A percentile compares a stretch with the other conserved stretches of the same genome.
phyloP scores from a whole-genome alignment of 2,329 filamentous ascomycete genomes.

The Sporothrix brunneoviolacea region DNA sequence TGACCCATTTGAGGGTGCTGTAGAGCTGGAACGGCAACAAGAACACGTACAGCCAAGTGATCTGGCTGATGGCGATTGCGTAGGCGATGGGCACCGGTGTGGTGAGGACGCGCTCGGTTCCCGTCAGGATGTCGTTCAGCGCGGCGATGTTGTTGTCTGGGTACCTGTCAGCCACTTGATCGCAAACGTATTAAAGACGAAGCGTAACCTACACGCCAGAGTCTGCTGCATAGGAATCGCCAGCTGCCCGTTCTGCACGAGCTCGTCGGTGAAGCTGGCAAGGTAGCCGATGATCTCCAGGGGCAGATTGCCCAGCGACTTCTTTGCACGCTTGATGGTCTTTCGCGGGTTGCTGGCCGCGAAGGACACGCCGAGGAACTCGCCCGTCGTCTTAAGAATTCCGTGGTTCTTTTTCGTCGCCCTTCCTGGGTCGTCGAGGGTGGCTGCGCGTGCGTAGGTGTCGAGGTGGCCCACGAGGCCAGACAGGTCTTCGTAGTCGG shows the following conservation, averaged over 20 bases:
- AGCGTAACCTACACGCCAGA: conserved; percentile 28
- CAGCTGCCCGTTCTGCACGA: conserved; percentile 43
- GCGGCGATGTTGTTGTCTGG: conserved; percentile 41
- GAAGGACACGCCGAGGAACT: conserved; percentile 61
- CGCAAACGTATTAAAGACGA: not conserved
- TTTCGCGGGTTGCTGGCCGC: conserved; percentile 64
- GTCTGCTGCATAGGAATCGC: conserved; percentile 43
- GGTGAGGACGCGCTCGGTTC: conserved; percentile 63
- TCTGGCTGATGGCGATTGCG: conserved; percentile 67
- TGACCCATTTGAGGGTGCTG: conserved; percentile 52
- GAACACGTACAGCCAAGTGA: conserved; percentile 68
- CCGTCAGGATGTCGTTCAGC: conserved; percentile 58
- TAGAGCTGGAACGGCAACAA: conserved; percentile 66
- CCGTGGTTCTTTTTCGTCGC: conserved; percentile 22
- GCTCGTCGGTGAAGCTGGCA: conserved; percentile 52
- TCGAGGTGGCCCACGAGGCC: conserved; percentile 57
- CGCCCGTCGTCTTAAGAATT: conserved; percentile 48
- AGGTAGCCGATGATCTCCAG: conserved; percentile 65
- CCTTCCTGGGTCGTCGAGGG: conserved; percentile 29
- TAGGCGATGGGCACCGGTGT: conserved; percentile 68
- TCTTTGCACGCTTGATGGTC: conserved; percentile 57
- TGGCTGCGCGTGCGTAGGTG: conserved; percentile 51
- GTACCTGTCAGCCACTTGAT: not conserved
- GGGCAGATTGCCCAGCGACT: conserved; percentile 64
- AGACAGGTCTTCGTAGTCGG: conserved; percentile 59